Evolutionary conservation across 441 rosid species (phyloP).

Genomic region (Erodium texanum): DNA sequence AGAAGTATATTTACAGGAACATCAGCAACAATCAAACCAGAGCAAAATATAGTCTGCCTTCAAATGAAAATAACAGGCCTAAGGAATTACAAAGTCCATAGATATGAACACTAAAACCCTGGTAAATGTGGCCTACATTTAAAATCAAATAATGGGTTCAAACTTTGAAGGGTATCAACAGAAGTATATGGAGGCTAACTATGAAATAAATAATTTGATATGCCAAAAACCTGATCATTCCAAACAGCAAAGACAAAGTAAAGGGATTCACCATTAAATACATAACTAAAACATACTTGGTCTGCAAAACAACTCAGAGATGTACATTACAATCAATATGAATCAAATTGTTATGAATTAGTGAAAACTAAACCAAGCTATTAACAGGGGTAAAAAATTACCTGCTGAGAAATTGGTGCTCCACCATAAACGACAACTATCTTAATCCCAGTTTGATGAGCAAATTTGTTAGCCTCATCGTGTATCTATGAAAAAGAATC

Average conservation of each 20-base stretch:
- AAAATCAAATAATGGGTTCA: neutral
- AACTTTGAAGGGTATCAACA: neutral
- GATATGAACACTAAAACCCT: neutral
- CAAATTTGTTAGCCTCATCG: constrained; percentile 40
- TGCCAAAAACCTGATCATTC: neutral
- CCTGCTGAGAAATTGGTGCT: constrained; percentile 40
- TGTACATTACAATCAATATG: neutral
- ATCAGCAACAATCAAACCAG: constrained; percentile 3
- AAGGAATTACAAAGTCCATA: no score
- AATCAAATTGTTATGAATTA: neutral
- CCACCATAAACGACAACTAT: constrained; percentile 44
- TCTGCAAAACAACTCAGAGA: neutral
- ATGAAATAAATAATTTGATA: neutral
- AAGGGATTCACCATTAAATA: neutral
- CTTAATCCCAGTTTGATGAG: constrained; percentile 30
- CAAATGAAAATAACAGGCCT: neutral
- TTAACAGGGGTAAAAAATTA: neutral
- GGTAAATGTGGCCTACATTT: neutral
- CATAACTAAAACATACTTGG: neutral
- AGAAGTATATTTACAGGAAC: neutral
- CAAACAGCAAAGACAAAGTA: neutral
- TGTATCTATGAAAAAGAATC: constrained; percentile 26
- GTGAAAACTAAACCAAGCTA: neutral
- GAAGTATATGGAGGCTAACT: neutral
- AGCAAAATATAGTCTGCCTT: neutral